Evolutionary conservation across 371 early-diverging fungal genomes (phyloP).

Genomic region (Ordospora colligata): DNA sequence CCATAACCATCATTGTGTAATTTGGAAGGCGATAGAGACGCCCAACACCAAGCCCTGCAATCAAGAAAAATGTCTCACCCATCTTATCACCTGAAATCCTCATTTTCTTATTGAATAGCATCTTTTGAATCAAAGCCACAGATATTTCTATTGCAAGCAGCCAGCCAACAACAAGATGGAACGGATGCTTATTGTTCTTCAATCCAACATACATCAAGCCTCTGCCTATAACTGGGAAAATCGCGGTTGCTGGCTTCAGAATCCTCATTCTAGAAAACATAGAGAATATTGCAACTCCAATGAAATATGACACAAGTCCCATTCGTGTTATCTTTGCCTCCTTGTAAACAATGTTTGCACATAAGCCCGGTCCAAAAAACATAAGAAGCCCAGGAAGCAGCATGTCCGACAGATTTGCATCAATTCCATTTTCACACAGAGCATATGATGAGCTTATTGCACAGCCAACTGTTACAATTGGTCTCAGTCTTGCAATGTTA

Average conservation of each 20-base stretch:
- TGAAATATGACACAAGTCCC: conserved; percentile 9
- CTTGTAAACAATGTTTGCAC: conserved; percentile 34
- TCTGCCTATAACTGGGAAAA: conserved; percentile 32
- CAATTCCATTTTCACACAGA: conserved; percentile 20
- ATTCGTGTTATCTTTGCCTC: background rate
- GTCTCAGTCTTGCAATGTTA: conserved; percentile 8
- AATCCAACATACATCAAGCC: conserved; percentile 2
- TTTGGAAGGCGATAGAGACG: background rate
- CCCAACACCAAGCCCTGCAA: background rate
- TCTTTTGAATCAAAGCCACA: conserved; percentile 5
- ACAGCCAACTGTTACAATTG: conserved; percentile 7
- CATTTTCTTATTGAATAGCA: conserved; percentile 11
- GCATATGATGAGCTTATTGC: background rate
- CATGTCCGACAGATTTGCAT: conserved; percentile 17
- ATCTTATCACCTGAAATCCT: background rate
- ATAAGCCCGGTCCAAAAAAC: conserved; percentile 27
- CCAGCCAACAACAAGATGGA: conserved; percentile 13
- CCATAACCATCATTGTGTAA: background rate
- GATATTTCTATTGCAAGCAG: conserved; percentile 19
- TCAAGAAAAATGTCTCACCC: conserved; percentile 6
- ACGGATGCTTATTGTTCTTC: conserved; percentile 16
- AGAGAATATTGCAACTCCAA: conserved; percentile 24
- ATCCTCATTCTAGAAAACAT: conserved; percentile 7
- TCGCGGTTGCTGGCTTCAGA: background rate
- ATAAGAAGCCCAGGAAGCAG: conserved; percentile 29